Conservation (phyloP, 345 rosid species). For the Acer yangbiense region DNA sequence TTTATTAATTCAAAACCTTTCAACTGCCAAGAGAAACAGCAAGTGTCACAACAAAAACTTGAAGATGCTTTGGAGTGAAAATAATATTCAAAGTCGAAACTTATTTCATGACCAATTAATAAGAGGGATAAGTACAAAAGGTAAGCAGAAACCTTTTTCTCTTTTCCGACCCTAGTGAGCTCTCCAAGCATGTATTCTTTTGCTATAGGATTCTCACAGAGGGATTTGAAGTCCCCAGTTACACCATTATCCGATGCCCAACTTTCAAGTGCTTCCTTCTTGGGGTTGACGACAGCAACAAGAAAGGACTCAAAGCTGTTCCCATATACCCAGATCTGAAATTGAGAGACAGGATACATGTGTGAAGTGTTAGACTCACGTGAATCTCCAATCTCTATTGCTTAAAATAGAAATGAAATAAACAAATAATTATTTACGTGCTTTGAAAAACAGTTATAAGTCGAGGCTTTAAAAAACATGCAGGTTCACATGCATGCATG, state of each 20-base stretch:
- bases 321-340: constrained; percentile 94
- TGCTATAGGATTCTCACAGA: constrained; percentile 66
- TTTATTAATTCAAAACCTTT: constrained; percentile 88
- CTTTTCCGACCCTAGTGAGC: constrained; percentile 69
- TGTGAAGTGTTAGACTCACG: neutral
- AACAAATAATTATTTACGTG: neutral
- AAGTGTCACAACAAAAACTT: neutral
- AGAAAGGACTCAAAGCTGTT: constrained; percentile 94
- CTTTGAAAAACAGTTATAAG: neutral
- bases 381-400: neutral
- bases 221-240: constrained; percentile 62
- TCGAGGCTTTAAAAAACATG: neutral
- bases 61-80: neutral
- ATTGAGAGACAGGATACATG: constrained; percentile 13
- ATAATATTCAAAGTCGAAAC: neutral
- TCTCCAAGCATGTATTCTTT: constrained; percentile 71
- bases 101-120: constrained; percentile 3
- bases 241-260: constrained; percentile 80
- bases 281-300: constrained; percentile 89
- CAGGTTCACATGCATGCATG: neutral
- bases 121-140: neutral
- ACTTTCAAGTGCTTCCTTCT: constrained; percentile 61
- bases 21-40: constrained; percentile 45
- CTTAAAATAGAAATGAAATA: neutral
- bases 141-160: constrained; percentile 59